These are phyloP conservation scores for Boletus rufocinnamomeus DNA, from an alignment of 768 basidiomycete species.

Conservation along the genomic window DNA sequence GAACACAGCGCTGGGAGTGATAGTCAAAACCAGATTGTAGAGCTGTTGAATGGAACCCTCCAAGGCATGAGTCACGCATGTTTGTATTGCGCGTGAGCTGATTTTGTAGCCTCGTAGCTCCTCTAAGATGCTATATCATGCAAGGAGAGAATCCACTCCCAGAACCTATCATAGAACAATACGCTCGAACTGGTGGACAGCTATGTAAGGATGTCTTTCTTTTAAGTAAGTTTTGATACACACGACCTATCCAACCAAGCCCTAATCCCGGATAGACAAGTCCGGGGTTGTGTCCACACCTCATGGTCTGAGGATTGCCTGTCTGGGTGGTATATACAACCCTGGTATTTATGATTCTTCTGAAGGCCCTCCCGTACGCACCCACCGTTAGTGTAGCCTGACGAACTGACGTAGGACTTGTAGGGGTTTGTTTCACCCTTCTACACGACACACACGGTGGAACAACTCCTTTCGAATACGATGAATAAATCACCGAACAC, in stretches of 20 bases:
- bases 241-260: not conserved
- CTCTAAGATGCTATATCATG: constrained; percentile 91
- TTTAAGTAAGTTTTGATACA: constrained; percentile 59
- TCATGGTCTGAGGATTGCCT: constrained; percentile 81
- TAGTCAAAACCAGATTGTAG: constrained; percentile 52
- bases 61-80: constrained; percentile 49
- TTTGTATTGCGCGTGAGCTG: constrained; percentile 1
- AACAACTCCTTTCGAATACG: constrained; percentile 72
- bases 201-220: constrained; percentile 82
- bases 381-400: not conserved
- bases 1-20: constrained; percentile 30
- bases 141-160: constrained; percentile 82
- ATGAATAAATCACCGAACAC: constrained; percentile 51
- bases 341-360: constrained; percentile 56
- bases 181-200: constrained; percentile 75
- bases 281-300: constrained; percentile 79
- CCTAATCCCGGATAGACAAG: constrained; percentile 56
- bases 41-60: constrained; percentile 66
- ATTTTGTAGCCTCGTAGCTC: constrained; percentile 51
- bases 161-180: constrained; percentile 68
- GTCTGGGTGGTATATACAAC: constrained; percentile 79
- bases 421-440: constrained; percentile 79
- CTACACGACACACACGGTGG: constrained; percentile 68
- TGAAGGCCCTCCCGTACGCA: constrained; percentile 64
- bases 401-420: constrained; percentile 5